These are phyloP conservation scores for Globisporangium irregulare DNA, from an alignment of 352 stramenopile genomes.

Conservation along the genomic window DNA sequence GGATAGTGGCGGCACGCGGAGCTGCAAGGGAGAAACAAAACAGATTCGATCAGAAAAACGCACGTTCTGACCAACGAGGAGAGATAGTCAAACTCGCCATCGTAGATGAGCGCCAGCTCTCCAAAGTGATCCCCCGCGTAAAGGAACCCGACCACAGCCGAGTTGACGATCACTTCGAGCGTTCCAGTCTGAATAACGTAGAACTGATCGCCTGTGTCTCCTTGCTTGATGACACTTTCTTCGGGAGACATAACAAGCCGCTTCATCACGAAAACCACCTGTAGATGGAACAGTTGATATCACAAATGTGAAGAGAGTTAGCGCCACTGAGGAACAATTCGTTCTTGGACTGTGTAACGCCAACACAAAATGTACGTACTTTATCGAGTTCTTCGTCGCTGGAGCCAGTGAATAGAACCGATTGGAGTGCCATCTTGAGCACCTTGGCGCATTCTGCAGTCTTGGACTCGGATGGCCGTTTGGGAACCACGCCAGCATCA, in stretches of 20 bases:
- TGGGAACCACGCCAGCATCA: conserved; percentile 29
- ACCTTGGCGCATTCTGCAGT: conserved; percentile 41
- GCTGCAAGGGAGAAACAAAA: conserved; percentile 29
- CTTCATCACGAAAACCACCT: conserved; percentile 86
- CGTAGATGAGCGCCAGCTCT: conserved; percentile 89
- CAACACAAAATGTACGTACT: conserved; percentile 15
- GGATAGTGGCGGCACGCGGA: conserved; percentile 89
- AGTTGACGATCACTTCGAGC: conserved; percentile 74
- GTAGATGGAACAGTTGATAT: not conserved
- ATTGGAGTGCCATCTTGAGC: conserved; percentile 58
- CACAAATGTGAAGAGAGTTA: not conserved
- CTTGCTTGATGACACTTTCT: conserved; percentile 92
- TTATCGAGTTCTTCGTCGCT: conserved; percentile 69
- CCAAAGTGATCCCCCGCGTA: conserved; percentile 78
- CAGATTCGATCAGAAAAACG: not conserved
- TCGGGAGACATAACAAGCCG: conserved; percentile 47
- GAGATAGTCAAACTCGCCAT: conserved; percentile 30
- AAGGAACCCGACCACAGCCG: conserved; percentile 47
- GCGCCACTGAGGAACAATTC: not conserved
- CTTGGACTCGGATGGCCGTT: conserved; percentile 62
- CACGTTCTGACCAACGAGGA: not conserved
- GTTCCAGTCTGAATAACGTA: conserved; percentile 79
- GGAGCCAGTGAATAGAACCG: conserved; percentile 58
- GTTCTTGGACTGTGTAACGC: not conserved
- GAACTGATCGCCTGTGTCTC: conserved; percentile 91